These are phyloP conservation scores for Tolypocladium guangdongense DNA, from an alignment of 2,329 filamentous ascomycete species.

Conservation along the genomic window DNA sequence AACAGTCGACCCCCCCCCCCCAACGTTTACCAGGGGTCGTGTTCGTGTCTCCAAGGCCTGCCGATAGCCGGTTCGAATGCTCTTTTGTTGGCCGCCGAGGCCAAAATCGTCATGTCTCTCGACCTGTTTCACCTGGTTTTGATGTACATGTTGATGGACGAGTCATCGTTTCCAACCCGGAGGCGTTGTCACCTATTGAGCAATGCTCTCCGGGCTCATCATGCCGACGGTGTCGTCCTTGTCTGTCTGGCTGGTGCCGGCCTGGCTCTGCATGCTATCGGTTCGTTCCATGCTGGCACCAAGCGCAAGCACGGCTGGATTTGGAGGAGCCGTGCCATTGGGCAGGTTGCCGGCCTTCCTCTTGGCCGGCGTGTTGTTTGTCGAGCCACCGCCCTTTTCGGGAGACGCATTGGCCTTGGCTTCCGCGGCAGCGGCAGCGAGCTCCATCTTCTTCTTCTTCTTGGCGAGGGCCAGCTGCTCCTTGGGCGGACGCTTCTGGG, in stretches of 20 bases:
- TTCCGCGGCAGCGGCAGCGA: slow-evolving; percentile 38
- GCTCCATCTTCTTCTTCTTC: slow-evolving; percentile 73
- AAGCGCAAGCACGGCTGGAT: slow-evolving; percentile 28
- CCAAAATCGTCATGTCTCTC: not conserved
- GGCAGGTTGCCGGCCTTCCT: slow-evolving; percentile 34
- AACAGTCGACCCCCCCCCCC: not conserved
- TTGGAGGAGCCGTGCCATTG: slow-evolving; percentile 24
- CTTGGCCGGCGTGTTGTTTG: slow-evolving; percentile 36
- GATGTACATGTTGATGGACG: not conserved
- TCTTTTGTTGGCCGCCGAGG: not conserved
- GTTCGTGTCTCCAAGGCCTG: not conserved
- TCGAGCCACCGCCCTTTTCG: slow-evolving; percentile 20
- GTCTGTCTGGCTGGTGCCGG: slow-evolving; percentile 52
- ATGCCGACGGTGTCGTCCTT: slow-evolving; percentile 62
- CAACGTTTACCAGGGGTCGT: not conserved
- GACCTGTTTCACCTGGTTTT: not conserved
- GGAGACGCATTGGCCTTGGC: slow-evolving; percentile 27
- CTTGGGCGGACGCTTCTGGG: slow-evolving; percentile 70
- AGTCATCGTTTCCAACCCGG: too few relatives aligned
- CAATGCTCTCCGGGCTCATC: slow-evolving; percentile 76
- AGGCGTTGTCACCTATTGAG: slow-evolving; percentile 20
- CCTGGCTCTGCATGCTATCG: slow-evolving; percentile 46
- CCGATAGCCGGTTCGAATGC: too few relatives aligned
- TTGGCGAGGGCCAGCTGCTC: slow-evolving; percentile 77
- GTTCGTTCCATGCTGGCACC: slow-evolving; percentile 45